Base-by-base conservation (phyloP, 1,284 basidiomycete species). In the Ganoderma meredithae region DNA sequence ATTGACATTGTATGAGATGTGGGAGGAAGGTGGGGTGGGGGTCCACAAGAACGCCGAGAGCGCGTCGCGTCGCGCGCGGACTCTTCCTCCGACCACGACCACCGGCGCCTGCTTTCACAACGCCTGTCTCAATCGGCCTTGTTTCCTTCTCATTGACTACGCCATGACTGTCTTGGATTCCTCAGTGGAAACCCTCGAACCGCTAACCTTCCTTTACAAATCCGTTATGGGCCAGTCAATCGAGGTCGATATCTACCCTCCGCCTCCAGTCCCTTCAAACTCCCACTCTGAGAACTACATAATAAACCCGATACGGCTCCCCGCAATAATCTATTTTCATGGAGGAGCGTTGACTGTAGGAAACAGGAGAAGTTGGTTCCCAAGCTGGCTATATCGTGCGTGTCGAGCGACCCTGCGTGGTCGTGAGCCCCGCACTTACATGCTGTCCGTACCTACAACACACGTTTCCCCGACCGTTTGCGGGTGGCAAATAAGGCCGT, bases 301-400 rank as follows among this genome's bases (percentile, higher is more conserved):
- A 5, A 19, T 40, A 3, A 27, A 22, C n/a, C 25, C 36, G 4
- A 0, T 59, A 12, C 39, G 61, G 12, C 66, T 83, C 1, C 85
- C 88, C 49, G 81, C 83, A 2, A 75, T 91, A 1, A 75, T 91
- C 5, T 90, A 87, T 75, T 91, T 90, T 68, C 90, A 91, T 72
- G 89, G 85, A 9, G 89, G 89, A 13, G 88, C 88, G 5, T 76
- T 91, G 39, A 84, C 86, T 0, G 86, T 87, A 17, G 89, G 89
- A 5, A 85, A 86, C 68, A 82, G 84, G 62, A 75, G 73, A 43
- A 87, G 85, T 74, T 90, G 88, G 86, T 87, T 90, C 75, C 89
- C 89, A 1, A 71, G 65, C 25, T 91, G 90, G 89, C 79, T 91
- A 22, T 78, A 85, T 60, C 82, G 89, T 90, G 60, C 74, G 86